phyloP scores from a whole-genome alignment of 805 yeast species.

The Barnettozyma sp. region DNA sequence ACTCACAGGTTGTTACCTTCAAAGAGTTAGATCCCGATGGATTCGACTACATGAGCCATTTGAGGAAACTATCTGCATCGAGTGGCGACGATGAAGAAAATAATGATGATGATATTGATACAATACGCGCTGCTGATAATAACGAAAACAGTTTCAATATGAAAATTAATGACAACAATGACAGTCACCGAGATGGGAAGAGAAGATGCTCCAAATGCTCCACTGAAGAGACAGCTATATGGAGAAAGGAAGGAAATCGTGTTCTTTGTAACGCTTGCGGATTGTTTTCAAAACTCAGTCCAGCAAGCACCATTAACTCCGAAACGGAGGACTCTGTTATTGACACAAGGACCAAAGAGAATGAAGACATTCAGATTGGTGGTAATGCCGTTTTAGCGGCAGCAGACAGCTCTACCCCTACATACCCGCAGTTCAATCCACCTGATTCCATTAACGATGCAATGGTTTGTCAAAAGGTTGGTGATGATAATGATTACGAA shows the following conservation, averaged over 20 bases:
- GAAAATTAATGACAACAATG: not conserved
- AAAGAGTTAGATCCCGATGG: conserved; percentile 1
- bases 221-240: conserved; percentile 1
- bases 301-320: not conserved
- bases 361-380: not conserved
- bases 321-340: no score
- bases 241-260: not conserved
- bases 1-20: not conserved
- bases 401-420: not conserved
- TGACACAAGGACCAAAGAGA: not conserved
- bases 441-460: no score
- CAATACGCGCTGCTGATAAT: no score
- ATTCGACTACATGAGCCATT: conserved; percentile 1
- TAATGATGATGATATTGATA: no score
- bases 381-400: not conserved
- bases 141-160: no score
- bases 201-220: conserved; percentile 1
- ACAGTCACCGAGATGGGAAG: not conserved
- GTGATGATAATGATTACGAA: no score
- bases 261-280: conserved; percentile 3
- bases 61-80: not conserved
- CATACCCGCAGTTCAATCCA: not conserved
- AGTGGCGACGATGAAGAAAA: no score
- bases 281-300: not conserved
- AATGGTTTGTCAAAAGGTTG: no score